These are phyloP conservation scores for Syzygium aromaticum DNA, from an alignment of 345 rosid genomes.

Conservation along the genomic window DNA sequence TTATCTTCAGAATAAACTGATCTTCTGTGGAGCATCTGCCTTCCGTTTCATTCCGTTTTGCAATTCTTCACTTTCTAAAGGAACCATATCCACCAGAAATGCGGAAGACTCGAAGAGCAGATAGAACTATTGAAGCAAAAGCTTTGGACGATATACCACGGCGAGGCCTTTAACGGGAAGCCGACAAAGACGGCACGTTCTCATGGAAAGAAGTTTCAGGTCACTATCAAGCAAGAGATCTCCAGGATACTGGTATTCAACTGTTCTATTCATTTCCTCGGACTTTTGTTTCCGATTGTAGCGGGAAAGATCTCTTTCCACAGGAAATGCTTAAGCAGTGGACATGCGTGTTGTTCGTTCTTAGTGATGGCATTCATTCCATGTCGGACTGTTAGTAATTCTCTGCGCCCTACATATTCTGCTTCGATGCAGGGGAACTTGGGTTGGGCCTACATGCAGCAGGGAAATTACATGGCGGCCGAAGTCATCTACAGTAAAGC, in stretches of 20 bases:
- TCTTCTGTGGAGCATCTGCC: not conserved
- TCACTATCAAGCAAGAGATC: constrained; percentile 71
- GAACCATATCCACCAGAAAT: constrained; percentile 40
- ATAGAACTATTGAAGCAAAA: constrained; percentile 68
- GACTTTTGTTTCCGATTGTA: not conserved
- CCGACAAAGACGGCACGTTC: constrained; percentile 91
- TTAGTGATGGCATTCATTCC: not conserved
- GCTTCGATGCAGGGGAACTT: constrained; percentile 59
- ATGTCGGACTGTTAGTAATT: not conserved
- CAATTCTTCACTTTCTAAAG: not conserved
- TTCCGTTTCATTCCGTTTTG: not conserved
- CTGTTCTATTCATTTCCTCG: not conserved
- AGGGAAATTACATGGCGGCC: constrained; percentile 52
- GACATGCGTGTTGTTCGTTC: not conserved
- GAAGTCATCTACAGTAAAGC: constrained; percentile 71
- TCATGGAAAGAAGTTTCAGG: constrained; percentile 93
- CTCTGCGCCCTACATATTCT: not conserved
- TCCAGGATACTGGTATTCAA: constrained; percentile 72
- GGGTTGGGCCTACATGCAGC: constrained; percentile 98
- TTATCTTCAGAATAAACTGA: not conserved
- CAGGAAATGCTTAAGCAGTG: not conserved
- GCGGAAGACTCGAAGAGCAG: constrained; percentile 82
- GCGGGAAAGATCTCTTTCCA: not conserved
- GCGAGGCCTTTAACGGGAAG: constrained; percentile 84
- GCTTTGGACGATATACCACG: constrained; percentile 62